Evolutionary conservation across 2,329 filamentous ascomycete genomes (phyloP).

Genomic region (Botrytis cinerea): DNA sequence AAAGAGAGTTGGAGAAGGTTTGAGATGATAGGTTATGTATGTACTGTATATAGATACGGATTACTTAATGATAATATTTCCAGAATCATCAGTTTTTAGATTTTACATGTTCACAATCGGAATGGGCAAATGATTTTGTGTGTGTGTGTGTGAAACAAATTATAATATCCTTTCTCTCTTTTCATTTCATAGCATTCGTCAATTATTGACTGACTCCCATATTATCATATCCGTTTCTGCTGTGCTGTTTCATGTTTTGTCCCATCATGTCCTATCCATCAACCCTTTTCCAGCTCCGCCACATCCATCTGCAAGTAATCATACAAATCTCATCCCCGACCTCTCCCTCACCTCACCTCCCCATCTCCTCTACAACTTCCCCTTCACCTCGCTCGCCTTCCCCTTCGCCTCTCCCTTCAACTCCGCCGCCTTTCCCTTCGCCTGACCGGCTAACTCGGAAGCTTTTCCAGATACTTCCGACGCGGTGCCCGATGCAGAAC

Average conservation of each 20-base stretch:
- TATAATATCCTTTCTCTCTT: not conserved
- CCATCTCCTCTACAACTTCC: not conserved
- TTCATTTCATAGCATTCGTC: not conserved
- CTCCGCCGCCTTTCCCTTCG: constrained; percentile 43
- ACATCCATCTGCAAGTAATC: not conserved
- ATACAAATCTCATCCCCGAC: not conserved
- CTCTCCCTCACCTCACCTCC: too few species aligned
- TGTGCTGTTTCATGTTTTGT: not conserved
- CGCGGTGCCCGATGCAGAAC: constrained; percentile 43
- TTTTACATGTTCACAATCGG: not conserved
- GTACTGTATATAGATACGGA: constrained; percentile 20
- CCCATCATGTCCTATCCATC: not conserved
- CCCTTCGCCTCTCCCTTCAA: constrained; percentile 46
- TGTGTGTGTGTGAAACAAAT: not conserved
- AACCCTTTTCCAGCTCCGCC: not conserved
- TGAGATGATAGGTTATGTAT: not conserved
- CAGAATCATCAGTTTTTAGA: not conserved
- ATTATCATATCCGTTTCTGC: too few species aligned
- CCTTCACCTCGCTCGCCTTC: not conserved
- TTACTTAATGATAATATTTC: constrained; percentile 24
- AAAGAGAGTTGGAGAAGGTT: not conserved
- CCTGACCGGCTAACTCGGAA: constrained; percentile 43
- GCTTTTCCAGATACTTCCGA: constrained; percentile 47
- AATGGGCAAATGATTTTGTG: too few species aligned
- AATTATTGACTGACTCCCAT: not conserved